Evolutionary conservation across 164 flowering plant species (phyloP).

Genomic region (Vitis amurensis): DNA sequence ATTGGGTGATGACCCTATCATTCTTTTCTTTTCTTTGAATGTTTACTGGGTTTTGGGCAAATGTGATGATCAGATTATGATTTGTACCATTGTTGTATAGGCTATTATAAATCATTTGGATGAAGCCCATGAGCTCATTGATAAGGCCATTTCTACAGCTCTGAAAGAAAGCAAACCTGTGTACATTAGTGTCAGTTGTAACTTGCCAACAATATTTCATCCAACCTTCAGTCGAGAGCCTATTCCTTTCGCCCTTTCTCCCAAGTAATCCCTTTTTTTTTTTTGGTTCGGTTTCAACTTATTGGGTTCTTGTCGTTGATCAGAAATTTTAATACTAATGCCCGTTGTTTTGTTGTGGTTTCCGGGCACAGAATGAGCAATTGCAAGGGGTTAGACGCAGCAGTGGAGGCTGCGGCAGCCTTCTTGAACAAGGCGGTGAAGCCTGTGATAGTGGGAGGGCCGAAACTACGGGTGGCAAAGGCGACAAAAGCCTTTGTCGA

Average conservation of each 20-base stretch:
- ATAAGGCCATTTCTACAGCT: constrained; percentile 40
- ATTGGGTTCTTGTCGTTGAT: neutral
- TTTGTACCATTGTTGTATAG: constrained; percentile 3
- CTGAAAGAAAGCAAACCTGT: constrained; percentile 43
- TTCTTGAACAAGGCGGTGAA: constrained; percentile 40
- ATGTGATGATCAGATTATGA: too few relatives aligned
- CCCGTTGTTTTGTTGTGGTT: neutral
- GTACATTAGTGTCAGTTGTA: constrained; percentile 40
- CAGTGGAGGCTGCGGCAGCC: constrained; percentile 34
- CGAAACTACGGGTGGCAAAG: constrained; percentile 33
- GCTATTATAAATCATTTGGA: constrained; percentile 38
- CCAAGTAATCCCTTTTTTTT: constrained; percentile 16
- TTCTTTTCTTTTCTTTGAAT: neutral
- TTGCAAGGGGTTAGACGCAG: constrained; percentile 33
- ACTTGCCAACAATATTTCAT: constrained; percentile 30
- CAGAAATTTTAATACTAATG: too few relatives aligned
- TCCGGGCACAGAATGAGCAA: constrained; percentile 27
- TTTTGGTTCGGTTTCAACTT: neutral
- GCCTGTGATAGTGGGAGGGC: constrained; percentile 35
- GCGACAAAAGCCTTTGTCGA: constrained; percentile 32
- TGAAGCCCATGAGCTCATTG: constrained; percentile 38
- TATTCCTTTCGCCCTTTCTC: constrained; percentile 33
- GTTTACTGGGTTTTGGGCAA: too few relatives aligned
- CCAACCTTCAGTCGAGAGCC: constrained; percentile 41
- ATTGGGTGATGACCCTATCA: too few relatives aligned